phyloP scores from a whole-genome alignment of 2,329 filamentous ascomycete genomes.

The Botrytis aclada region DNA sequence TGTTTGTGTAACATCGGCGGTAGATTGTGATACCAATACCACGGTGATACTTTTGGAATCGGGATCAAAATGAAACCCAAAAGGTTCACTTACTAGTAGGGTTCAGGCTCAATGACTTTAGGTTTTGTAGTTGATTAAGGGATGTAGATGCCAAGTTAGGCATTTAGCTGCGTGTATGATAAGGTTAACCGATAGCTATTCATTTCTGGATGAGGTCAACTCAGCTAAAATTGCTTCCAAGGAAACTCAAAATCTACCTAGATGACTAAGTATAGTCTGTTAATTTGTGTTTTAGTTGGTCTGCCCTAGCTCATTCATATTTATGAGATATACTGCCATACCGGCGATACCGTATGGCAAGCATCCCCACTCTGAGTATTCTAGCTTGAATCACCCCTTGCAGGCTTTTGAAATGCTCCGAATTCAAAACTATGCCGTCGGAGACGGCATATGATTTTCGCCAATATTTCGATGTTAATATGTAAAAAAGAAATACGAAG shows the following conservation, averaged over 20 bases:
- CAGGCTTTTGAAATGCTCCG: not conserved
- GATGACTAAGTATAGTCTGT: not conserved
- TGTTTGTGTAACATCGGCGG: not conserved
- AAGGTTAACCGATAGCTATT: constrained; percentile 7
- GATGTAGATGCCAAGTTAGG: not conserved
- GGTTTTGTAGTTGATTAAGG: not conserved
- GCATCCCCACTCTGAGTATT: not conserved
- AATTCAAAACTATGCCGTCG: not conserved
- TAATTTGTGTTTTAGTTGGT: not conserved
- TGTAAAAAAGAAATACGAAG: not conserved
- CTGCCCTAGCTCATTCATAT: not conserved
- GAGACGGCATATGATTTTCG: not conserved
- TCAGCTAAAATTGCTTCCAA: constrained; percentile 1
- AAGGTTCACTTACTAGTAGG: not conserved
- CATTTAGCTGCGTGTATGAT: not conserved
- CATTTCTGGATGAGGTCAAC: not conserved
- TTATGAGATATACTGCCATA: not conserved
- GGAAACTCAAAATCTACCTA: constrained; percentile 1
- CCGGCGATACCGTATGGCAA: not conserved
- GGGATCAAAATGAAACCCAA: not conserved
- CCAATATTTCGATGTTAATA: not conserved
- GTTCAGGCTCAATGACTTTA: not conserved
- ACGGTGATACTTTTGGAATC: not conserved
- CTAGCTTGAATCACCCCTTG: constrained; percentile 8
- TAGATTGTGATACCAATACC: not conserved